phyloP scores from a whole-genome alignment of 2,329 filamentous ascomycete genomes.

The Fusarium equiseti region DNA sequence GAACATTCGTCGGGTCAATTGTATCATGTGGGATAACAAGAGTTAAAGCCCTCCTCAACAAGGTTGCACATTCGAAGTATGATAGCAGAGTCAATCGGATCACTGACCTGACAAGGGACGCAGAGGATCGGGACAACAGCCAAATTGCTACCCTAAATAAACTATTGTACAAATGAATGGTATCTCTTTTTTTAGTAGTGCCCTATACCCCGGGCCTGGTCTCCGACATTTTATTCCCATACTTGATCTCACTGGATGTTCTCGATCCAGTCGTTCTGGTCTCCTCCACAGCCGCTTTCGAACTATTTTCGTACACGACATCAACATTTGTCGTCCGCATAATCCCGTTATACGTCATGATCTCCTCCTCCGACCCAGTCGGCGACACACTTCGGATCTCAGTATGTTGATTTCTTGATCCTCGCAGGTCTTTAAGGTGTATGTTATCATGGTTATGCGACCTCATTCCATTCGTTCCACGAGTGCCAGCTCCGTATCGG shows the following conservation, averaged over 20 bases:
- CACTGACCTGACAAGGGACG: accelerated
- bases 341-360: slow-evolving; percentile 57
- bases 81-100: not conserved
- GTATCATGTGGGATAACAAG: accelerated
- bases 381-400: slow-evolving; percentile 53
- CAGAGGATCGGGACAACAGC: not conserved
- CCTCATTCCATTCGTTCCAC: slow-evolving; percentile 40
- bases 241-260: slow-evolving; percentile 30
- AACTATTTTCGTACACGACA: slow-evolving; percentile 39
- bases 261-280: slow-evolving; percentile 13
- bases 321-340: slow-evolving; percentile 52
- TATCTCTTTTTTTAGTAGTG: not conserved
- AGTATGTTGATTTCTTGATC: slow-evolving; percentile 44
- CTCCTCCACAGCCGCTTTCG: slow-evolving; percentile 10
- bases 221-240: slow-evolving; percentile 22
- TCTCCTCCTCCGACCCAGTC: slow-evolving; percentile 54
- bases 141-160: not conserved
- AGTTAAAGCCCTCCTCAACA: not conserved
- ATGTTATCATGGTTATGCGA: slow-evolving; percentile 33
- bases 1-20: not conserved
- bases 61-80: too few species aligned
- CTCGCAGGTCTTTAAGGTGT: slow-evolving; percentile 38
- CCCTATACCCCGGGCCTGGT: slow-evolving; percentile 9
- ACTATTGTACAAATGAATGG: not conserved
- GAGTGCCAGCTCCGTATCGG: slow-evolving; percentile 19